These are phyloP conservation scores for Sugiyamaella pinicola DNA, from an alignment of 1,139 yeast genomes.

Conservation along the genomic window DNA sequence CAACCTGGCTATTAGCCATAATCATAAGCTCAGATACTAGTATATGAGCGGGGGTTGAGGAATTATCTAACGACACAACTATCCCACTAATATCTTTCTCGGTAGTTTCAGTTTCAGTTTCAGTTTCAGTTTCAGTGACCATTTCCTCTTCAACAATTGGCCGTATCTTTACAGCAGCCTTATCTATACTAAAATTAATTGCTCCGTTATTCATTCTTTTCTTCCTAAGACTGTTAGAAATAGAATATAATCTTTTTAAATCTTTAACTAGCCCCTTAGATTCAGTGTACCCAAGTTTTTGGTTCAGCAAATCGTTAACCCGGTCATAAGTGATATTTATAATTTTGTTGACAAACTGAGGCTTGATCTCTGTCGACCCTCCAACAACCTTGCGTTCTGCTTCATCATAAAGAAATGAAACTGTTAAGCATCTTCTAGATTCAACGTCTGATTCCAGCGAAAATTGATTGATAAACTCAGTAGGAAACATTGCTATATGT, in stretches of 20 bases:
- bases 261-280: constrained; percentile 36
- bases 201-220: constrained; percentile 27
- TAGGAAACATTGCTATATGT: constrained; percentile 72
- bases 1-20: constrained; percentile 66
- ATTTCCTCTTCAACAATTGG: not conserved
- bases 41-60: constrained; percentile 25
- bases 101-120: not conserved
- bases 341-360: constrained; percentile 49
- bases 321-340: constrained; percentile 53
- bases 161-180: constrained; percentile 23
- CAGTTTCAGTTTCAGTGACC: not conserved
- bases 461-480: constrained; percentile 54
- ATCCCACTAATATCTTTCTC: not conserved
- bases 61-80: not conserved
- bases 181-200: constrained; percentile 20
- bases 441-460: constrained; percentile 47
- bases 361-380: constrained; percentile 31
- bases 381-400: constrained; percentile 37
- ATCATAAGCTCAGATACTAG: constrained; percentile 86
- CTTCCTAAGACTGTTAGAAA: constrained; percentile 43
- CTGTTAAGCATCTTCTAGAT: constrained; percentile 54
- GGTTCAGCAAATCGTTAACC: constrained; percentile 48
- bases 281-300: constrained; percentile 9
- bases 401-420: constrained; percentile 47
- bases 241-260: constrained; percentile 41